A percentile compares a stretch with the other conserved stretches of the same genome.
Conservation (phyloP, 257 asterid species). For the Perilla frutescens region DNA sequence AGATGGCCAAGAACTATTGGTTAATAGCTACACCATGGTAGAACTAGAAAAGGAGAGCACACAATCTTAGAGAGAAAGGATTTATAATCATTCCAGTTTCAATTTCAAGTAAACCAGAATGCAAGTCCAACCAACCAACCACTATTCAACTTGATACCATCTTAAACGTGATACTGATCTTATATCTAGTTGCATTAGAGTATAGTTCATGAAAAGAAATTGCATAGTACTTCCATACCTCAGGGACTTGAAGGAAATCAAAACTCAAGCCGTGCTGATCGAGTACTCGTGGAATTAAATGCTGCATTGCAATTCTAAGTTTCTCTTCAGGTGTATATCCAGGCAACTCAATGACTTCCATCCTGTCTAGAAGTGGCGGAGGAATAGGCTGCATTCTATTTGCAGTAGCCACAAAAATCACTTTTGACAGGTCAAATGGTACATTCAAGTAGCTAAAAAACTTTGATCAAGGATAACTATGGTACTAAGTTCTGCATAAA, state of each 20-base stretch:
- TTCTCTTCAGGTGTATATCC: conserved; percentile 99
- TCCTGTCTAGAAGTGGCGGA: conserved; percentile 92
- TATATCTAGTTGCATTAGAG: conserved; percentile 29
- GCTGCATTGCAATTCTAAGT: conserved; percentile 85
- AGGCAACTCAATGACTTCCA: conserved; percentile 99
- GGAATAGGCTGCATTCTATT: conserved; percentile 95
- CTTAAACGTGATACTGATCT: conserved; percentile 26
- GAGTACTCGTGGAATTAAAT: conserved; percentile 93
- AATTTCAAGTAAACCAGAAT: conserved; percentile 28
- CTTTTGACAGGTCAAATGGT: conserved; percentile 97
- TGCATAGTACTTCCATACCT: conserved; percentile 59
- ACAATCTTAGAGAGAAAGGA: conserved; percentile 7
- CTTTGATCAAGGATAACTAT: conserved; percentile 63
- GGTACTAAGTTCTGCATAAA: conserved; percentile 22
- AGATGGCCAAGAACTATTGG: conserved; percentile 6
- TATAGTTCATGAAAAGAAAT: conserved; percentile 28
- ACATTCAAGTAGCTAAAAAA: conserved; percentile 86
- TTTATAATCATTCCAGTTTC: conserved; percentile 6
- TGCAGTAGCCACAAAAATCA: conserved; percentile 98
- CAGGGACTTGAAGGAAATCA: conserved; percentile 93
- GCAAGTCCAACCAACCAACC: conserved; percentile 8
- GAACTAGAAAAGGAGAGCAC: conserved; percentile 9
- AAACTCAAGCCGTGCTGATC: conserved; percentile 94
- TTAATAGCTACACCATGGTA: not conserved
- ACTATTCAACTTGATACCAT: conserved; percentile 19